Base-by-base conservation (phyloP, 2,329 filamentous ascomycete species). In the Knoxdaviesia proteae region DNA sequence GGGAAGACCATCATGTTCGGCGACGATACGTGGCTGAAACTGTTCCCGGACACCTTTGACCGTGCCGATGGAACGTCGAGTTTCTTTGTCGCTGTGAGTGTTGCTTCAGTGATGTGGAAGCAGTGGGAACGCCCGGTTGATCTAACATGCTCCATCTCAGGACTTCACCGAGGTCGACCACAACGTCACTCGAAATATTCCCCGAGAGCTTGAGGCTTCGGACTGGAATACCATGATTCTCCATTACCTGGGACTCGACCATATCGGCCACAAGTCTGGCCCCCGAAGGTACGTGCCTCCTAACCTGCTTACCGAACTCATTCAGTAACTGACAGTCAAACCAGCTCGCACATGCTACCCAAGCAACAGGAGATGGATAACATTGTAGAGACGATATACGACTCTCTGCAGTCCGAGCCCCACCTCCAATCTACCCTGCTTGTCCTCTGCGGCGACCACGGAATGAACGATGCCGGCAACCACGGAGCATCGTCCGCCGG, bases 381-480 rank as follows among this genome's bases (percentile, higher is more conserved):
- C 1, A 79, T 96, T 47, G 77, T 94, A 36, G 65, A 67, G 47
- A 62, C 73, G 45, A 79, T 98, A 31, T 94, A 84, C 54, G 63
- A 68, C 8, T 80, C 83, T 6, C 80, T 98, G 49, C 69, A 80
- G 52, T 68, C 67, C 4, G 62, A 81, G 44, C 55, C 69, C 1
- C 80, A 94, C 56, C 72, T 94, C 1, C 55, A 72, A 33, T 80
- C 81, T 5, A 86, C 88, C 0, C 62, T 98, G 2, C 69, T 98
- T 39, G 77, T 98, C 3, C 61, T 98, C 6, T 84, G 80, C 44
- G 90, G 90, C 44, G 92, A 98, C 52, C 90, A 98, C 55, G 90
- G 90, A n/a, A 98, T 98, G 90, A 98, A 96, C 51, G 88, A 96
- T 51, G 90, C 84, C 20, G 90, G 90, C 3, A 96, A 96, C 50